Conservation (phyloP, 306 rosid genomes). For the Myrica gale region DNA sequence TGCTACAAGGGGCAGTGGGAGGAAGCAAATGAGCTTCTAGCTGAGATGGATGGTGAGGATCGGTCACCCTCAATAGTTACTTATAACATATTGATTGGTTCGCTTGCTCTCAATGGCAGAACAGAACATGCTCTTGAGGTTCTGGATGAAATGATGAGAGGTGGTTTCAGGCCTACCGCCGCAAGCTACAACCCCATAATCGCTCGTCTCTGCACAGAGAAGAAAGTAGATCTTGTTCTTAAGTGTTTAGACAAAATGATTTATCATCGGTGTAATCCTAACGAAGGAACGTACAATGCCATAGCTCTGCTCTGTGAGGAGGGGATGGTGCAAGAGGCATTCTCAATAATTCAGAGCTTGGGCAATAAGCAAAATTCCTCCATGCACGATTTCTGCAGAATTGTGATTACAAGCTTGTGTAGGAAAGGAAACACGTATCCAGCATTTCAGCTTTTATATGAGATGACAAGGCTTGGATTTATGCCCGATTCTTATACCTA, state of each 20-base stretch:
- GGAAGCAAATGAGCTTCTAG: constrained; percentile 68
- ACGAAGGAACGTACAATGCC: constrained; percentile 77
- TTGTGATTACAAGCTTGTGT: constrained; percentile 65
- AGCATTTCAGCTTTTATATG: constrained; percentile 79
- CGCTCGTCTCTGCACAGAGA: constrained; percentile 62
- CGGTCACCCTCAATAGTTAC: constrained; percentile 64
- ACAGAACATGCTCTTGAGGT: constrained; percentile 75
- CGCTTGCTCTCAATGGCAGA: constrained; percentile 68
- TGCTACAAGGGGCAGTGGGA: constrained; percentile 81
- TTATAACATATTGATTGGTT: constrained; percentile 73
- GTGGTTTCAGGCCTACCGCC: constrained; percentile 62
- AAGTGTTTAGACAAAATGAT: constrained; percentile 74
- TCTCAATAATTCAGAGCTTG: constrained; percentile 64
- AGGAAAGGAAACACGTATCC: constrained; percentile 82
- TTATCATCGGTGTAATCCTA: constrained; percentile 52
- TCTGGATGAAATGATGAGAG: constrained; percentile 69
- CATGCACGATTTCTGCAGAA: constrained; percentile 56
- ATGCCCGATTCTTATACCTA: constrained; percentile 76
- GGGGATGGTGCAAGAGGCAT: constrained; percentile 69
- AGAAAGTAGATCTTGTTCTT: constrained; percentile 62
- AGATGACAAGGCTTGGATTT: constrained; percentile 75
- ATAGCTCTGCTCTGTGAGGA: constrained; percentile 70
- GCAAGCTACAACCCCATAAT: constrained; percentile 83
- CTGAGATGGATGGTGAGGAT: constrained; percentile 70
- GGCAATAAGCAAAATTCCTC: constrained; percentile 50